phyloP scores from a whole-genome alignment of 1,284 basidiomycete species.

The Pseudozyma sp. region DNA sequence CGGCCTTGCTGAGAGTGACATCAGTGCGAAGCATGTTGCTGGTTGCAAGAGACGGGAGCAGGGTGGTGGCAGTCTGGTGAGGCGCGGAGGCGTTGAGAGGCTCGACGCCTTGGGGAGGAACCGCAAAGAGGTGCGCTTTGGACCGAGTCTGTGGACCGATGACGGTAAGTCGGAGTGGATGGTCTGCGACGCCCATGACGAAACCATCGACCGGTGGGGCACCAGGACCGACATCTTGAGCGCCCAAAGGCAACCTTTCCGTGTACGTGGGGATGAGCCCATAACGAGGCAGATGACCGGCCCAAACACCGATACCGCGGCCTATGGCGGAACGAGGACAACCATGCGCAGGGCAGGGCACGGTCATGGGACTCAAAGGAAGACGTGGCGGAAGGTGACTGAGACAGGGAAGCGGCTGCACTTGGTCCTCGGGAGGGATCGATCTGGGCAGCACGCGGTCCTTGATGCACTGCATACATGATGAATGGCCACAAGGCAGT shows the following conservation, averaged over 20 bases:
- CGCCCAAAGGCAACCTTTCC: constrained; percentile 29
- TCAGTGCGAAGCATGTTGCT: constrained; percentile 54
- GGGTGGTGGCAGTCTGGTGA: constrained; percentile 19
- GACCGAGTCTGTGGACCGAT: constrained; percentile 52
- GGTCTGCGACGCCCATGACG: constrained; percentile 55
- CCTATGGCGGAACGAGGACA: constrained; percentile 61
- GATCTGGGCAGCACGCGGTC: constrained; percentile 19
- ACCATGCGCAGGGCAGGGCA: constrained; percentile 51
- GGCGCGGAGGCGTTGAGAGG: constrained; percentile 1
- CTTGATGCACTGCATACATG: constrained; percentile 58
- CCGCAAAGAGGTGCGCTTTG: constrained; percentile 50
- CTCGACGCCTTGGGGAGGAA: constrained; percentile 35
- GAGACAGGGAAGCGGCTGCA: constrained; percentile 33
- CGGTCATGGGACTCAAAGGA: constrained; percentile 55
- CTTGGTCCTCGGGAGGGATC: constrained; percentile 31
- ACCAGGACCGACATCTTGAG: constrained; percentile 45
- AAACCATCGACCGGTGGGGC: constrained; percentile 59
- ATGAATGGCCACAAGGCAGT: constrained; percentile 60
- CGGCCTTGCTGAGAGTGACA: constrained; percentile 61
- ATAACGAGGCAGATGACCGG: constrained; percentile 52
- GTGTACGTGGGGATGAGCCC: constrained; percentile 47
- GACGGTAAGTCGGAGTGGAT: constrained; percentile 53
- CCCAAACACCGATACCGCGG: constrained; percentile 58
- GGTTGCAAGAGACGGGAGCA: constrained; percentile 43
- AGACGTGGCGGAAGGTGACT: constrained; percentile 56